Base-by-base conservation (phyloP, 768 basidiomycete species). In the Suillus placidus region DNA sequence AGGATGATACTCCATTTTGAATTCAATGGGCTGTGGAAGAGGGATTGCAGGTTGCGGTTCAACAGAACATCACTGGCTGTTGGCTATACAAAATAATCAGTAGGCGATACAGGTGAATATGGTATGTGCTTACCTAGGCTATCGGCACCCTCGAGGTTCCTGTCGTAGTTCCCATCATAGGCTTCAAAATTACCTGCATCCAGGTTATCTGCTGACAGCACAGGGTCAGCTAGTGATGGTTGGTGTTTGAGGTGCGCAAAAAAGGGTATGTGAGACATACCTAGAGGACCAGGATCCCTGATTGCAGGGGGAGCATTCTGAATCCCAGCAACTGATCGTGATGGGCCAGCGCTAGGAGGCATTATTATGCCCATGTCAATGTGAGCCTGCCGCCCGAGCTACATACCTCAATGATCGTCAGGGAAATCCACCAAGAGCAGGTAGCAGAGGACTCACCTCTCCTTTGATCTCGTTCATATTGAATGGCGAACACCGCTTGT, bases 1-100 rank as follows among this genome's bases (percentile, higher is more conserved):
- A 14, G 71, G 73, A 60, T 78, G 75, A 45, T 67, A 77, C 47
- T 75, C 67, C 0, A 67, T 72, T 63, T 66, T 70, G 67, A 77
- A 69, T 13, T 67, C 55, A 1, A 47, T 10, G 10, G 12, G 47
- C 47, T 5, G 6, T 47, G 23, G 47, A 47, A n/a, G 10, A 12
- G 47, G 13, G 12, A 47, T 23, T 23, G 47, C n/a, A 23, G 47
- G n/a, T 3, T 1, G 47, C 23, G 47, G 47, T 47, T 47, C n/a
- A 12, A 13, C n/a, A 47, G 47, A 47, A 12, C 47, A n/a, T 47
- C 6, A 23, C 23, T 2, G 12, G 47, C 47, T 23, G 23, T 23
- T 23, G 12, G 23, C 47, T 47, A 47, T 47, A n/a, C 12, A 6
- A n/a, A 47, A 47, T n/a, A 13, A 23, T 47, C 10, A 13, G 47